These are phyloP conservation scores for Babesia bovis DNA, from an alignment of 169 alveolate species.

Conservation along the genomic window DNA sequence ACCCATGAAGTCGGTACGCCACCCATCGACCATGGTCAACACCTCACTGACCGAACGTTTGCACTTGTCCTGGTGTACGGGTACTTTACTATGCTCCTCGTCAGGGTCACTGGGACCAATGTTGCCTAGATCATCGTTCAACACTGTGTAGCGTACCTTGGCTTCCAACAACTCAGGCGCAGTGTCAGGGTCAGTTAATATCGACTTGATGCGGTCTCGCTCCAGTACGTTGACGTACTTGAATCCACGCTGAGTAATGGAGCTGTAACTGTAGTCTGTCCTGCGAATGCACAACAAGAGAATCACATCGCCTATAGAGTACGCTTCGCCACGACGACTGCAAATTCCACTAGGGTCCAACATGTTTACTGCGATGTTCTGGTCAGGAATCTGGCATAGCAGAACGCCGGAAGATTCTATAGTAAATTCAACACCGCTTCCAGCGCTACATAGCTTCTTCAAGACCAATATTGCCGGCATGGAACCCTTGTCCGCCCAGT, in stretches of 20 bases:
- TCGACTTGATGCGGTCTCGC: constrained; percentile 68
- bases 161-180: constrained; percentile 55
- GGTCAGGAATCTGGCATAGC: constrained; percentile 58
- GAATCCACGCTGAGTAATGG: constrained; percentile 71
- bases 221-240: constrained; percentile 76
- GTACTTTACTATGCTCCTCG: neutral
- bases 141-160: constrained; percentile 34
- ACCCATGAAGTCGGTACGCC: neutral
- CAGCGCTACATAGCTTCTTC: constrained; percentile 6
- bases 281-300: constrained; percentile 22
- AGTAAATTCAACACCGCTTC: constrained; percentile 29
- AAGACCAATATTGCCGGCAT: constrained; percentile 30
- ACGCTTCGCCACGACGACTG: constrained; percentile 60
- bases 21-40: constrained; percentile 15
- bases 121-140: neutral
- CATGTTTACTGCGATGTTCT: constrained; percentile 42
- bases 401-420: constrained; percentile 33
- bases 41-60: constrained; percentile 26
- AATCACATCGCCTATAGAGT: constrained; percentile 54
- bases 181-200: constrained; percentile 58
- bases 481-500: constrained; percentile 41
- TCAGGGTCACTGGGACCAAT: constrained; percentile 5
- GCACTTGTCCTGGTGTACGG: neutral
- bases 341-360: constrained; percentile 59
- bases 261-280: constrained; percentile 72